phyloP scores from a whole-genome alignment of 345 rosid genomes.

The thale cress (Arabidopsis thaliana) region DNA sequence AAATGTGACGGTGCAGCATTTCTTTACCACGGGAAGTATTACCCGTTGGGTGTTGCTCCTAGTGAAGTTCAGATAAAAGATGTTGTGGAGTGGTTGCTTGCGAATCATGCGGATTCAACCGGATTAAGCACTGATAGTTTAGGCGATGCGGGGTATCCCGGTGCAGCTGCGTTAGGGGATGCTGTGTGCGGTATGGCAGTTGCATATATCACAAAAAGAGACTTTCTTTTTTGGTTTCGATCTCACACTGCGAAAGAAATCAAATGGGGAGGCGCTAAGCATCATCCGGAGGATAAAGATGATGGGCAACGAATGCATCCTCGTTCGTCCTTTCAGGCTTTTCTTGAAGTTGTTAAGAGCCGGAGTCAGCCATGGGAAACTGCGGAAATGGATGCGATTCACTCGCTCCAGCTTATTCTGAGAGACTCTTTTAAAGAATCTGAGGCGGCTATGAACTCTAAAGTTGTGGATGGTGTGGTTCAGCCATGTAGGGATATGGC shows the following conservation, averaged over 20 bases:
- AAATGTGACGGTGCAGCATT: slow-evolving; percentile 98
- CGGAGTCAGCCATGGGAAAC: slow-evolving; percentile 94
- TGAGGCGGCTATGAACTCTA: slow-evolving; percentile 70
- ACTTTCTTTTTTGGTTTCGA: slow-evolving; percentile 96
- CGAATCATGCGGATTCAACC: slow-evolving; percentile 85
- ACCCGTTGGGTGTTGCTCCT: slow-evolving; percentile 83
- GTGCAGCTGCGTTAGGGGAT: slow-evolving; percentile 85
- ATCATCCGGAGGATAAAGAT: slow-evolving; percentile 95
- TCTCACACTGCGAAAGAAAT: slow-evolving; percentile 96
- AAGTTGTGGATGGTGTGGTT: slow-evolving; percentile 50
- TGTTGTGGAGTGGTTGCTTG: slow-evolving; percentile 86
- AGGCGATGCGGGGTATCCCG: slow-evolving; percentile 91
- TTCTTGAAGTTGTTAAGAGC: slow-evolving; percentile 96
- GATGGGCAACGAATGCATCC: slow-evolving; percentile 98
- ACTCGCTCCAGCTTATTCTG: slow-evolving; percentile 94
- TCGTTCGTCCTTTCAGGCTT: slow-evolving; percentile 94
- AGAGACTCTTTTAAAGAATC: slow-evolving; percentile 87
- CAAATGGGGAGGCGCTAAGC: slow-evolving; percentile 99
- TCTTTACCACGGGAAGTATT: slow-evolving; percentile 77
- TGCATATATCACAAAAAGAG: slow-evolving; percentile 81
- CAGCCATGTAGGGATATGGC: slow-evolving; percentile 61
- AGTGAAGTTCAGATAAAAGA: slow-evolving; percentile 82
- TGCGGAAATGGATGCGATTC: slow-evolving; percentile 99
- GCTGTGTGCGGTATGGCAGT: slow-evolving; percentile 99
- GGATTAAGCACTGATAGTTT: slow-evolving; percentile 96